These are phyloP conservation scores for Vigna nakashimae DNA, from an alignment of 306 rosid species.

Conservation along the genomic window DNA sequence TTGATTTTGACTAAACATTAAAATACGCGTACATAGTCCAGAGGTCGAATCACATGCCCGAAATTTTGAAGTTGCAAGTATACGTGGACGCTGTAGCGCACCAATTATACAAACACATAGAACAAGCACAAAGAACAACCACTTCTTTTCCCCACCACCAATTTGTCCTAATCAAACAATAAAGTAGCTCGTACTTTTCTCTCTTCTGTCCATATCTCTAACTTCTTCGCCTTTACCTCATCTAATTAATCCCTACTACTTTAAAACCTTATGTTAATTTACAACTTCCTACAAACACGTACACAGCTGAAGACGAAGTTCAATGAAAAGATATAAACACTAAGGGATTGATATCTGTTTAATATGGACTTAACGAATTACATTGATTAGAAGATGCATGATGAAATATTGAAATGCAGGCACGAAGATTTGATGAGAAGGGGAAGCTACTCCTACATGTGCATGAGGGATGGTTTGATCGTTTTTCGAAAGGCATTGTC, in stretches of 20 bases:
- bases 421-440: too few relatives aligned
- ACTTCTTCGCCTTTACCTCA: not conserved
- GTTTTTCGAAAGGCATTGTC: not conserved
- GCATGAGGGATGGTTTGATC: not conserved
- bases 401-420: not conserved
- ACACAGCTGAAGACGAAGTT: too few relatives aligned
- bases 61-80: conserved; percentile 31
- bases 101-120: conserved; percentile 45
- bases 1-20: conserved; percentile 61
- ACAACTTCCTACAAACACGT: too few relatives aligned
- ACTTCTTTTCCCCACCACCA: conserved; percentile 36
- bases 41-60: conserved; percentile 43
- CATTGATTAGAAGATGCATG: not conserved
- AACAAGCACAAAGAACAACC: conserved; percentile 50
- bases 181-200: conserved; percentile 29
- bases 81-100: conserved; percentile 40
- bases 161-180: conserved; percentile 26
- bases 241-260: not conserved
- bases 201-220: conserved; percentile 17
- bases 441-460: not conserved
- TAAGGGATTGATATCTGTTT: too few relatives aligned
- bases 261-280: not conserved
- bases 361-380: too few relatives aligned
- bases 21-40: conserved; percentile 43
- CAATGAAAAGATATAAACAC: too few relatives aligned